Evolutionary conservation across 176 grass and related monocot species (phyloP).

Genomic region (Typha latifolia): DNA sequence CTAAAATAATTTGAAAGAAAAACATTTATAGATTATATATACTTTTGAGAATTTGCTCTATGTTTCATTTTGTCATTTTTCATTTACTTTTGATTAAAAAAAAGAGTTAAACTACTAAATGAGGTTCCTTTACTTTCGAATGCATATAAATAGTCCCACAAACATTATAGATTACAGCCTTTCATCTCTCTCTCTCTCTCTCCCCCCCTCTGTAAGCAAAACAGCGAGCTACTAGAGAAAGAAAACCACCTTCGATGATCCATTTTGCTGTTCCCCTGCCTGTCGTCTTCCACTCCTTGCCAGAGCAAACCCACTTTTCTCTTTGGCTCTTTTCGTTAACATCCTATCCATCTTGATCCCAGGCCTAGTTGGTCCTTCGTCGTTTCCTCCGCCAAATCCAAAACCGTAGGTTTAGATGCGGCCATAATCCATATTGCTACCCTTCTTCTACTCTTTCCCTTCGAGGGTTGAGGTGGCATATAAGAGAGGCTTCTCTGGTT

Average conservation of each 20-base stretch:
- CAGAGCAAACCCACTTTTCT: background rate
- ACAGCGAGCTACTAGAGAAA: background rate
- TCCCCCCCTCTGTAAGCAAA: background rate
- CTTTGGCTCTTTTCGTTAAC: conserved; percentile 1
- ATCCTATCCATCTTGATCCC: background rate
- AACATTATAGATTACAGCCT: background rate
- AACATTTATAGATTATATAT: too few relatives aligned
- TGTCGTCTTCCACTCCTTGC: conserved; percentile 3
- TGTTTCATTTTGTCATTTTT: too few relatives aligned
- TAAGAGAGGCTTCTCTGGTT: background rate
- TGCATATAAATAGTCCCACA: background rate
- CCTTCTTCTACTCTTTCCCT: background rate
- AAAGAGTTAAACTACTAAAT: too few relatives aligned
- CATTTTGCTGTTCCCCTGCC: background rate
- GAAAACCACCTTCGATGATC: background rate
- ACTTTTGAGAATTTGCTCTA: too few relatives aligned
- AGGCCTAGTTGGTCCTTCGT: background rate
- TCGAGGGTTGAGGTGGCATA: background rate
- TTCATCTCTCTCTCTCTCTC: background rate
- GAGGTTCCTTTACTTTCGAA: background rate
- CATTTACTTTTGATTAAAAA: too few relatives aligned
- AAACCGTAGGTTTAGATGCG: background rate
- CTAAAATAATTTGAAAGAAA: too few relatives aligned
- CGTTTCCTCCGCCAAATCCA: conserved; percentile 10
- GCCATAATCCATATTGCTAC: background rate